Base-by-base conservation (phyloP, 495 filamentous ascomycete genomes). In the Talaromyces thailandensis region DNA sequence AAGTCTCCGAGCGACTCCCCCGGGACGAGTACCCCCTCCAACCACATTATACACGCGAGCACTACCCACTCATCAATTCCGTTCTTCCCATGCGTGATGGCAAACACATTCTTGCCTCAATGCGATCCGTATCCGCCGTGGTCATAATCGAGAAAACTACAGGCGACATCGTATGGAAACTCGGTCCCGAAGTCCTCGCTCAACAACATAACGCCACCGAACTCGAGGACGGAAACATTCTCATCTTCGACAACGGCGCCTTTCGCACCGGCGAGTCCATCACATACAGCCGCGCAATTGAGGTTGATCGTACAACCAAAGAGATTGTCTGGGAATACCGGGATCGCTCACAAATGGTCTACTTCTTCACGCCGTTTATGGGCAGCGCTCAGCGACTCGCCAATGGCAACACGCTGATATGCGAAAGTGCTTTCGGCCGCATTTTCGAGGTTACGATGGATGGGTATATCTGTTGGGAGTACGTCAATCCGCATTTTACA, bases 321-420 rank as follows among this genome's bases (percentile, higher is more conserved):
- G 32, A 71, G 40, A 68, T 80, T 7, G 69, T 72, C 14, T 81
- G 78, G 78, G 70, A 81, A 61, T 81, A 79, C 37, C 66, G 65
- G 16, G 78, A 81, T 64, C 65, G 64, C 0, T 69, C 70, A n/a
- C 73, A 74, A n/a, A 72, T 71, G 12, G 64, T 80, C 24, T 73
- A 72, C 1, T 77, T 81, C 62, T 79, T 81, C 64, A 79, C 76
- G 4, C 77, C 77, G 11, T 80, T 80, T 55, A 81, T 81, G 78
- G 77, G 78, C n/a, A 71, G 71, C 29, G 78, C 77, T 7, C 77
- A 79, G 64, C 64, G 68, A 24, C 59, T 80, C 24, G 29, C 8
- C 5, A 74, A 72, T 61, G 76, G 74, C 35, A 81, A 80, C 60
- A 72, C 75, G 0, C 51, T 81, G 35, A 40, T 81, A 11, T 78